A percentile compares a stretch with the other conserved stretches of the same genome.
Evolutionary conservation across 768 basidiomycete genomes (phyloP).

Genomic region (Hydnum rufescens): DNA sequence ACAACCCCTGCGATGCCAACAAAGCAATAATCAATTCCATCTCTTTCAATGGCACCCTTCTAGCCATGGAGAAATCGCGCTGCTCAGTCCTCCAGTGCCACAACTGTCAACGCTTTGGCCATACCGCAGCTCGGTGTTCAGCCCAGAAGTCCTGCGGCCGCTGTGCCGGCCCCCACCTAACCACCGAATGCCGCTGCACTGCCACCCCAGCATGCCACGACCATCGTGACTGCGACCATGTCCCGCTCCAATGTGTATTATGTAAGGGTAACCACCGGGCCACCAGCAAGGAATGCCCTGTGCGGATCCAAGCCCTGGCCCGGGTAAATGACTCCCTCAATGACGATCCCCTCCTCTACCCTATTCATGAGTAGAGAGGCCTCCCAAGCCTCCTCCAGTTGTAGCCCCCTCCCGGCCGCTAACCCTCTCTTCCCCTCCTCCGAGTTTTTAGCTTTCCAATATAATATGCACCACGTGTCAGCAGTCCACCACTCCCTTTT

Average conservation of each 20-base stretch:
- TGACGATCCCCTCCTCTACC: not conserved
- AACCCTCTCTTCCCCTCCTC: not conserved
- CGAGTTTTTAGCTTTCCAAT: not conserved
- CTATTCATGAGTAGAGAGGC: not conserved
- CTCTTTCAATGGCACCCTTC: not conserved
- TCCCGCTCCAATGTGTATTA: constrained; percentile 1
- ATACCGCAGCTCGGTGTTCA: constrained; percentile 5
- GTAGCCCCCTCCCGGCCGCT: not conserved
- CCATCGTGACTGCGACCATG: not conserved
- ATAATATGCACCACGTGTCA: not conserved
- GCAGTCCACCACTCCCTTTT: constrained; percentile 1
- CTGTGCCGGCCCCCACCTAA: not conserved
- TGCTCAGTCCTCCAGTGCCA: constrained; percentile 6
- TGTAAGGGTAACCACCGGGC: constrained; percentile 4
- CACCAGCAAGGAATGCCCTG: not conserved
- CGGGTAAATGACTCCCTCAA: not conserved
- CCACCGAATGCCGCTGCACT: not conserved
- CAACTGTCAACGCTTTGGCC: constrained; percentile 7
- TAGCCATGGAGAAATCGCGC: not conserved
- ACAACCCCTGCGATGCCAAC: constrained; percentile 4
- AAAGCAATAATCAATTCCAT: not conserved
- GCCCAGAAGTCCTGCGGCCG: not conserved
- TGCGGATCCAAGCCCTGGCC: not conserved
- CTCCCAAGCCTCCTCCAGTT: not conserved
- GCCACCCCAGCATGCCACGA: not conserved